A percentile compares a stretch with the other conserved stretches of the same genome.
These are phyloP conservation scores for Camellia japonica DNA, from an alignment of 148 eudicot species.

Conservation along the genomic window DNA sequence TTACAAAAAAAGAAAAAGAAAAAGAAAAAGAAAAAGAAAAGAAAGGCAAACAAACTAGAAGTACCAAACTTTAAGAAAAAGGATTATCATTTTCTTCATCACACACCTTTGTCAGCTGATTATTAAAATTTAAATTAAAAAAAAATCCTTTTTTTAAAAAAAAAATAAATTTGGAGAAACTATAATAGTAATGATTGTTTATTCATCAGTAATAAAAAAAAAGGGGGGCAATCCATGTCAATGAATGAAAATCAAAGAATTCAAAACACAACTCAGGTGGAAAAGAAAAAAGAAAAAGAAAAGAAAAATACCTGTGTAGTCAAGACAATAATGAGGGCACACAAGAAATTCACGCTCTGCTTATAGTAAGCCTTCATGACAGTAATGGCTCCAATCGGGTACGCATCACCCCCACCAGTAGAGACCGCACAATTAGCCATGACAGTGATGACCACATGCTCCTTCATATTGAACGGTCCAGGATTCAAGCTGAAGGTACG, in stretches of 20 bases:
- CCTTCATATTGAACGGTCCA: slow-evolving; percentile 91
- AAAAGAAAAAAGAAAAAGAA: background rate
- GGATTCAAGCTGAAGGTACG: slow-evolving; percentile 67
- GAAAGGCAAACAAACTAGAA: no score
- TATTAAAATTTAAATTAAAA: no score
- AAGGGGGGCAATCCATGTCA: background rate
- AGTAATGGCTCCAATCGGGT: slow-evolving; percentile 89
- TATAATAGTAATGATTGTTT: background rate
- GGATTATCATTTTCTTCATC: no score
- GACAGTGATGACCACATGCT: slow-evolving; percentile 83
- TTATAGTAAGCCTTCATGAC: slow-evolving; percentile 95
- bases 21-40: no score
- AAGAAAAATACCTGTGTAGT: slow-evolving; percentile 66
- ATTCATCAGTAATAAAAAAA: background rate
- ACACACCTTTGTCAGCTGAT: no score
- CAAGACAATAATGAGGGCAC: slow-evolving; percentile 66
- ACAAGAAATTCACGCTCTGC: slow-evolving; percentile 60
- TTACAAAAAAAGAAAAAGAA: no score
- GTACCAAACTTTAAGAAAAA: no score
- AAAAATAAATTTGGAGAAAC: background rate
- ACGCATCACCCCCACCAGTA: slow-evolving; percentile 88
- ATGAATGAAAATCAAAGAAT: background rate
- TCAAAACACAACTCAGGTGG: background rate
- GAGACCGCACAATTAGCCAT: slow-evolving; percentile 89
- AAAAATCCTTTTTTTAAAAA: no score